Evolutionary conservation across 345 rosid genomes (phyloP), one percentile per base, ranked within the genome.

Genomic region (Aquilaria sinensis): DNA sequence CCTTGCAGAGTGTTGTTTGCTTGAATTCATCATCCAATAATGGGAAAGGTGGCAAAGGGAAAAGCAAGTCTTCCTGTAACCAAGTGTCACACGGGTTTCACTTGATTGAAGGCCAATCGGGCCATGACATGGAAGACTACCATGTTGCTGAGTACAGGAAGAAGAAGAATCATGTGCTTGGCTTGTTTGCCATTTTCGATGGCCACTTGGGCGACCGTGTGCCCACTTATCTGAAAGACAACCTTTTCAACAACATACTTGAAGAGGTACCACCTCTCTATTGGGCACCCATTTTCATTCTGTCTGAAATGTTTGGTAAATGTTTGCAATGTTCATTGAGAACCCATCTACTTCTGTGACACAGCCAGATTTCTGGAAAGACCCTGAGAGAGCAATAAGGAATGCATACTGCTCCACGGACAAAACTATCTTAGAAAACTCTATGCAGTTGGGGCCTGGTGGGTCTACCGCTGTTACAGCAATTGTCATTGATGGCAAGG

Each of bases 401-500:
- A 79, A 66, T 77, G 87, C 87, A 13, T 82, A 82, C 52, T 64
- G 67, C 58, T 66, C 71, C 67, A 79, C 87, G 0, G 87, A 82
- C 67, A 77, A 66, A 72, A 58, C 49, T 12, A 82, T 82, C 47
- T 67, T 82, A 73, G 82, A 79, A 53, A 82, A 82, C 56, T 53
- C 82, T 49, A 66, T 77, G 80, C 78, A 75, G 65, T 72, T 82
- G 59, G 87, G 87, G 13, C 78, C 82, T 9, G 87, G 87, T 50
- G 87, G 87, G 53, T 82, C 87, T 15, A 82, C 87, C 56, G 87
- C 87, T n/a, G 87, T 82, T 1, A 82, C 87, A 48, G 84, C 83
- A 9, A 77, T 82, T 52, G 77, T 79, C 29, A 73, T 82, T 66
- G 87, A 82, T 65, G 83, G 87, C 32, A 77, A 82, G 58, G 87